phyloP scores from a whole-genome alignment of 306 rosid genomes.

The Quercus rubra region DNA sequence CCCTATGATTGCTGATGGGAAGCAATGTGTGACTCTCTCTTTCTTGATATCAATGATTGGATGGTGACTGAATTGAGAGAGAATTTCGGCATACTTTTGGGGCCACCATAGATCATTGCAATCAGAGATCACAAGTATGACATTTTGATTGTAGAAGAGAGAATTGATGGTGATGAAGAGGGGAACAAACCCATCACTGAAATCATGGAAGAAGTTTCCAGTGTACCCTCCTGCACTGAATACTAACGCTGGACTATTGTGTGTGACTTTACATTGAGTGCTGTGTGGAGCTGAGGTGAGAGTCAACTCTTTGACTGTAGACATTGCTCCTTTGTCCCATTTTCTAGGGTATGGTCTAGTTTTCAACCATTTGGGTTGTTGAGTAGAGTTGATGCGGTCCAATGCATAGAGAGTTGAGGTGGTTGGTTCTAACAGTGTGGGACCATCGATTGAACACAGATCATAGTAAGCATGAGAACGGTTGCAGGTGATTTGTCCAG shows the following conservation, averaged over 20 bases:
- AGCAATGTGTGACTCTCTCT: constrained; percentile 33
- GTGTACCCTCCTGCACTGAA: constrained; percentile 53
- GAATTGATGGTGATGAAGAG: constrained; percentile 51
- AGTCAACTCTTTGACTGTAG: constrained; percentile 25
- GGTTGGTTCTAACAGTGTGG: constrained; percentile 31
- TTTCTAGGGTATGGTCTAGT: constrained; percentile 51
- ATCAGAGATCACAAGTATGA: constrained; percentile 33
- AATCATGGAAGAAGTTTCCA: constrained; percentile 52
- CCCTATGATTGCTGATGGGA: constrained; percentile 35
- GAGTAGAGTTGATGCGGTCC: not conserved
- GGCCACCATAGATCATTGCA: constrained; percentile 32
- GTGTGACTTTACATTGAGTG: constrained; percentile 23
- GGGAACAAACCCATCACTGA: constrained; percentile 50
- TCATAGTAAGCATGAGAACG: constrained; percentile 24
- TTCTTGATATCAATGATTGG: constrained; percentile 24
- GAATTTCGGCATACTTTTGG: constrained; percentile 30
- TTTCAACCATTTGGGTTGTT: not conserved
- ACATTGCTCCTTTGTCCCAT: constrained; percentile 24
- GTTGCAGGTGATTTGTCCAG: constrained; percentile 28
- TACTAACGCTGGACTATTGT: constrained; percentile 40
- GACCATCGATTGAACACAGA: constrained; percentile 33
- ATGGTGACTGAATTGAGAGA: constrained; percentile 17
- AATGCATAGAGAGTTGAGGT: constrained; percentile 26
- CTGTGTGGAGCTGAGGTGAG: constrained; percentile 32
- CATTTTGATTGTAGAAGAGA: constrained; percentile 17